Evolutionary conservation across 805 yeast genomes (phyloP), one percentile per base, ranked within the genome.

Genomic region (Metschnikowia borealis): DNA sequence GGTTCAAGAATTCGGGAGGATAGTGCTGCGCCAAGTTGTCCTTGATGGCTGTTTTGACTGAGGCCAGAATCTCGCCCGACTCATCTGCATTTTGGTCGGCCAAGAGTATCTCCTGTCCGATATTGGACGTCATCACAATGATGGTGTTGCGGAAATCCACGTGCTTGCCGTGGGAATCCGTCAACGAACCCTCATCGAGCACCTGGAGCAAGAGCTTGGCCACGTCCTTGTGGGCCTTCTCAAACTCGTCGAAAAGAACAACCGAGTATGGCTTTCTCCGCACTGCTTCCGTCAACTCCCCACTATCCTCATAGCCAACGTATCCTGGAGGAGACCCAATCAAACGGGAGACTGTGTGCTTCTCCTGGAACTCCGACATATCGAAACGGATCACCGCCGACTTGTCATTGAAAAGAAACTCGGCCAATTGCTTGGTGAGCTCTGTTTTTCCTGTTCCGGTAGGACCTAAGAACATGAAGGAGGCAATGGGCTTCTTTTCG

Each of bases 391-490:
- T 82, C 34, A 92, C 90, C 8, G 96, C 82, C 40, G 82, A 77
- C 62, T 88, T 89, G 66, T 92, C 92, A 62, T 90, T 94, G 69
- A 94, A 94, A 60, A 92, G 69, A 61, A 94, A 94, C 60, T 89
- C 90, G 2, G 98, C 96, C 50, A 92, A 77, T 0, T 95, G 84
- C 67, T 94, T 92, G 6, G 97, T 91, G 47, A 94, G 77, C 67
- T 94, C 98, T 0, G 99, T 94, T 69, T 92, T 92, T 71, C 99
- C 99, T 0, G 98, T 92, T 71, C 99, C 99, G 0, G 99, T 94
- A 48, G 99, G 98, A 20, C 99, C 99, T 57, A 94, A 75, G 69
- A 94, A 94, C 86, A 92, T 85, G 68, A 94, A 94, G 49, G 96
- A 87, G 1, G 97, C 98, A 60, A 92, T 91, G 6, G 99, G 99